Base-by-base conservation (phyloP, 176 grass and related monocot genomes). In the Triticum turgidum region DNA sequence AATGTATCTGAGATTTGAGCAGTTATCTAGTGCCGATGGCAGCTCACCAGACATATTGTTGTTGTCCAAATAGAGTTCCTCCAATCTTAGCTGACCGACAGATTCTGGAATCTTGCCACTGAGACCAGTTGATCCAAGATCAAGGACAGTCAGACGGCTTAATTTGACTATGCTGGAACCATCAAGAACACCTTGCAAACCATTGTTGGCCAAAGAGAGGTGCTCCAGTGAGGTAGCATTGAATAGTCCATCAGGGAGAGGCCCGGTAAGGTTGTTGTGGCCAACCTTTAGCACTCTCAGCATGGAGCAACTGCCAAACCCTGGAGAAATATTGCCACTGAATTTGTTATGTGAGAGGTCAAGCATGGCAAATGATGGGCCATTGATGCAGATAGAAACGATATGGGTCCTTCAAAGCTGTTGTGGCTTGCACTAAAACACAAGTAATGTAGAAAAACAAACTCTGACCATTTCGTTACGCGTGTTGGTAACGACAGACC, bases 251-350 rank as follows among this genome's bases (percentile, higher is more conserved):
- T 65, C 52, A 1, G 94, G 87, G 80, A 96, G 88, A 61, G 39
- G 15, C 35, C 94, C 91, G 3, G 20, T 93, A 38, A 96, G 87
- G 70, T 86, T 63, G 80, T 93, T 96, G 74, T 44, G 73, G 25
- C 82, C 91, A 82, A 87, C 94, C 58, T 86, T 86, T 69, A 96
- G 77, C n/a, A 87, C 41, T 66, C 18, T 89, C 78, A 96, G 84
- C 69, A 44, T 70, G 34, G 87, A 80, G 82, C 94, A 93, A 88
- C 77, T 93, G 11, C 78, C 94, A 38, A 96, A 49, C n/a, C 80
- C 68, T 13, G 76, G 72, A 24, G 87, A 11, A 83, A 96, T 86
- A 30, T 7, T 76, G 17, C 89, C 94, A 15, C 89, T 83, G 42
- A 93, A 93, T 73, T 77, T 3, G 63, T 96, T 96, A 14, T 65